Base-by-base conservation (phyloP, 495 filamentous ascomycete species). In the Mytilinidion resinicola region DNA sequence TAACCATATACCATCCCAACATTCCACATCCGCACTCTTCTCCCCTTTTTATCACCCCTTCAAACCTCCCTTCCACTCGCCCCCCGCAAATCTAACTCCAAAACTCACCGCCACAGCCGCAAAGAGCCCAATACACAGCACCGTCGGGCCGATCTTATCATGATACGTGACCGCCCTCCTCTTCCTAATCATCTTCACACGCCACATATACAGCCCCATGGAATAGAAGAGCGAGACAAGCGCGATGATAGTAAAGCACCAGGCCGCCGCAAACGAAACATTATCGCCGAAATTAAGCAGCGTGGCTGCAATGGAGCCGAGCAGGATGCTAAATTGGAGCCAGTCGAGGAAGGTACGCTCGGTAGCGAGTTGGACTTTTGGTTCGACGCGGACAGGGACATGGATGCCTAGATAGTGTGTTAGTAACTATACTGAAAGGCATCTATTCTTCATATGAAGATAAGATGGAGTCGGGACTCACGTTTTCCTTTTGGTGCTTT, bases 291-390 rank as follows among this genome's bases (percentile, higher is more conserved):
- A 98, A 76, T 98, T 98, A 42, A 98, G 82, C 36, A 97, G 77
- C 4, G 91, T 88, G 17, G 89, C 88, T 7, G 93, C 91, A 58
- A 98, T 96, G 56, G 89, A 87, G 64, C 88, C 89, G 21, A 98
- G 83, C 69, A 96, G 87, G 73, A 98, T 93, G 49, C 85, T 88
- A 76, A 93, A 96, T 74, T 98, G 92, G 56, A 97, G 88, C 93
- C 93, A 98, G 38, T 90, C 87, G 60, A 98, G 80, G 73, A 96
- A 98, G 11, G 93, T 98, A 58, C 93, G 82, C 69, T 98, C 93
- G 8, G 90, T 90, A 21, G 93, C 93, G 63, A 98, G 96, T 72
- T 91, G 95, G 59, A 98, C 93, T 71, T 98, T 98, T 3, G 93
- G 93, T 74, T 98, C 93, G 47, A 98, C 90, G 52, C 93, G 84